These are phyloP conservation scores for Ustilago loliicola DNA, from an alignment of 1,284 basidiomycete species.

Conservation along the genomic window DNA sequence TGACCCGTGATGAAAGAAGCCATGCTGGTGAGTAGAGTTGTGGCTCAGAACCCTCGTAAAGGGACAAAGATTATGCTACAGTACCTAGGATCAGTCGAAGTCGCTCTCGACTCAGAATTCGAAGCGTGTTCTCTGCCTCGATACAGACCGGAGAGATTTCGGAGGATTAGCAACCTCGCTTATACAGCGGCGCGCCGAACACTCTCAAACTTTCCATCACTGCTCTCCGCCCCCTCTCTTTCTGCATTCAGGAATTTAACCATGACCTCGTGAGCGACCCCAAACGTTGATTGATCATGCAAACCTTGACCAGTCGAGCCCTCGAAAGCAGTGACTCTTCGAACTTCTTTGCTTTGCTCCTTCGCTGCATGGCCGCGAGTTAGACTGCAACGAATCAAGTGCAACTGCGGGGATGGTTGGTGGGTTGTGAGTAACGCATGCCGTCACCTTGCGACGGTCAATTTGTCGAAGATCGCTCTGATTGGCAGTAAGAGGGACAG, in stretches of 20 bases:
- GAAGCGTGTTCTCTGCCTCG: not conserved
- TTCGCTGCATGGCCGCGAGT: not conserved
- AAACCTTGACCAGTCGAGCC: not conserved
- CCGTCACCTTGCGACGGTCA: constrained; percentile 24
- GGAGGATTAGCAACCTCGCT: constrained; percentile 23
- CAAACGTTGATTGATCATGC: not conserved
- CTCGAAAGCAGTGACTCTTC: not conserved
- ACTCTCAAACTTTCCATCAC: constrained; percentile 3
- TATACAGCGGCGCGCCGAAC: constrained; percentile 7
- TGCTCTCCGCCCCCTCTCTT: too few relatives aligned
- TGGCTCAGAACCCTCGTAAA: not conserved
- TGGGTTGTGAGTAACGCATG: constrained; percentile 13
- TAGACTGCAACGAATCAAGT: not conserved
- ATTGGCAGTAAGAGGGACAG: constrained; percentile 8
- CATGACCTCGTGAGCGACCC: constrained; percentile 10
- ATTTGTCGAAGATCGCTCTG: not conserved
- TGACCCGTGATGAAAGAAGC: not conserved
- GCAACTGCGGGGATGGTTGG: constrained; percentile 3
- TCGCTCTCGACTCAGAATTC: not conserved
- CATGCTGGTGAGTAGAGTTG: not conserved
- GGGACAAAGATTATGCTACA: not conserved
- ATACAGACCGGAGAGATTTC: constrained; percentile 22
- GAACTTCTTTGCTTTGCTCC: not conserved
- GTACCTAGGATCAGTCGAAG: constrained; percentile 1
- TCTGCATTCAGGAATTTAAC: constrained; percentile 12